These are phyloP conservation scores for Epichloe scottii DNA, from an alignment of 2,329 filamentous ascomycete species.

Conservation along the genomic window DNA sequence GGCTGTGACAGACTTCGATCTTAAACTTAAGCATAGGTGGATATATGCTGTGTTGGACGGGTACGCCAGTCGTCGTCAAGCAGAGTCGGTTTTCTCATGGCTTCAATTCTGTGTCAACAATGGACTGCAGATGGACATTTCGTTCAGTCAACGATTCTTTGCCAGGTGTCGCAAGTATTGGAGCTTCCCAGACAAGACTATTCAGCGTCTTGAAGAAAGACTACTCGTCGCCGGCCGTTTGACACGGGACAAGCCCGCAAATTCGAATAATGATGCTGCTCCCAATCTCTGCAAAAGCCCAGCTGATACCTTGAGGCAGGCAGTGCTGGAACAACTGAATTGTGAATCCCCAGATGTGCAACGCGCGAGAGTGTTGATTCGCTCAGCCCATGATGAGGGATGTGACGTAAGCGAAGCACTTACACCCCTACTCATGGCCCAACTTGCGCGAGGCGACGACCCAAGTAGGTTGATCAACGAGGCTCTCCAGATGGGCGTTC, in stretches of 20 bases:
- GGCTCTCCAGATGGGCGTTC: conserved; percentile 15
- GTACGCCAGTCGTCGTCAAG: conserved; percentile 17
- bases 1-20: conserved; percentile 13
- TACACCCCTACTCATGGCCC: conserved; percentile 26
- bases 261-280: background rate
- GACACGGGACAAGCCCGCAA: conserved; percentile 21
- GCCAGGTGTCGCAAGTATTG: conserved; percentile 21
- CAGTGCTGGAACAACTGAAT: conserved; percentile 30
- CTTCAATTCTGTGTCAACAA: conserved; percentile 19
- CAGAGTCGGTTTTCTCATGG: conserved; percentile 18
- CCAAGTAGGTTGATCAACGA: conserved; percentile 15
- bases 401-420: conserved; percentile 28
- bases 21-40: conserved; percentile 17
- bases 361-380: conserved; percentile 27
- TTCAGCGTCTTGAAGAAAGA: conserved; percentile 7
- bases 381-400: conserved; percentile 25
- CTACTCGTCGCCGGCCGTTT: conserved; percentile 11
- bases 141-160: conserved; percentile 17
- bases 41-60: conserved; percentile 18
- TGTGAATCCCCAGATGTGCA: conserved; percentile 15
- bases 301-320: conserved; percentile 27
- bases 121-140: conserved; percentile 17
- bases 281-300: background rate
- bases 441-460: conserved; percentile 22
- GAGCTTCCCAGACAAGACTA: conserved; percentile 19